Evolutionary conservation across 148 eudicot genomes (phyloP), one percentile per base, ranked within the genome.

Genomic region (Dysphania ambrosioides): DNA sequence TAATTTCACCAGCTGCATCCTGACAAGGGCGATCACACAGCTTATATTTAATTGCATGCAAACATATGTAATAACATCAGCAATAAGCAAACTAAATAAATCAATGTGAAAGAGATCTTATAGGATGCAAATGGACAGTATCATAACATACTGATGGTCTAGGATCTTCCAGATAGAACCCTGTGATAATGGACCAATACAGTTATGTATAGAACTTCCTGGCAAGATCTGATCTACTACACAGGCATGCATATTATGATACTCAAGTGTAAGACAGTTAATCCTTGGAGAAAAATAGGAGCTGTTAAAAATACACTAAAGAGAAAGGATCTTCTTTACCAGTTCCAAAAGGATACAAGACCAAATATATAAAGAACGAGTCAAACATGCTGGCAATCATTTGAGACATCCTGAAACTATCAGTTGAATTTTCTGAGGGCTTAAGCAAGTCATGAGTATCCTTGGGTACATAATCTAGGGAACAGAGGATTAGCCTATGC

Each of bases 1-100:
- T 66, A 78, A 95, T 90, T 88, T 95, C 99, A 79, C 91, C 60
- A 42, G 89, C 92, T 24, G 96, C 93, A 83, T 95, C 99, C 99
- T 95, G 85, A 57, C 29, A 60, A 76, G 19, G 49, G 21, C 72
- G 85, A 64, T 59, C 23, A 66, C 49, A 30, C 30, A 68, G 6
- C 24, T 69, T 31, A 66, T 8, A 47, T n/a, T 59, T 24, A 15
- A 27, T 47, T 24, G 57, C 24, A 38, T 18, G 6, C 1, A 15
- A 26, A 23, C n/a, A 68, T 11, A 60, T 21, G 11, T n/a, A 41
- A 24, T 65, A 1, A 31, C 16, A 55, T 72, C 8, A 34, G 31
- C 18, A 34, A 11, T 10, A 31, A 74, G 44, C n/a, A n/a, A n/a
- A n/a, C n/a, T n/a, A n/a, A n/a, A n/a, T n/a, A n/a, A n/a, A n/a